Evolutionary conservation across 2,329 filamentous ascomycete genomes (phyloP), one percentile per base, ranked within the genome.

Genomic region (Gremmenia infestans): DNA sequence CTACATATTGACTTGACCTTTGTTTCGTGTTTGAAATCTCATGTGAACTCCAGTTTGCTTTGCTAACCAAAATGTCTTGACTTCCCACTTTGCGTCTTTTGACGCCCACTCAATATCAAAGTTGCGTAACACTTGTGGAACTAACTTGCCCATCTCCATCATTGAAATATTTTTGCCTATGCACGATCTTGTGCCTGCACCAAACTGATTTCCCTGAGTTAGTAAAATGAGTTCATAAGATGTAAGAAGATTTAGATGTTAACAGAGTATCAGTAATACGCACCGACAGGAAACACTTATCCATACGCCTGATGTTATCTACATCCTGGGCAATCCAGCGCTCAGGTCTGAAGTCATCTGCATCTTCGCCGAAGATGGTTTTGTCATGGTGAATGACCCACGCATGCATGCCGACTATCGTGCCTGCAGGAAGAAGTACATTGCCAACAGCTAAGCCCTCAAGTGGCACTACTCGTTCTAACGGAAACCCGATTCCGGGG

Each of bases 341-440:
- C 62, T 81, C 78, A 0, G 79, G 79, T 3, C 76, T 66, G 65
- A 78, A 82, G 0, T 59, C 55, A 40, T 78, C 73, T 2, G 77
- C 77, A 56, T 81, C 77, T 1, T 66, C 49, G 2, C 79, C 79
- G 53, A 76, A 82, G 9, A 81, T 63, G 48, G 77, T 72, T 0
- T 72, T 69, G 4, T 77, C 72, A 0, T 74, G 72, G 56, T 71
- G 68, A 0, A 66, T 61, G 15, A 68, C 68, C 64, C 63, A 67
- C 7, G 65, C 59, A 51, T 68, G 70, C 17, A 70, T 67, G 0
- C 67, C 66, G 4, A 71, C 63, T 0, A 70, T 67, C 0, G 72
- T 69, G 1, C 75, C 25, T 9, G 65, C 69, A 0, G 73, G 71
- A 0, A 77, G 72, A 52, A 78, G 74, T 54, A 70, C 70, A 43